Base-by-base conservation (phyloP, 2,329 filamentous ascomycete species). In the Trichophyton benhamiae region DNA sequence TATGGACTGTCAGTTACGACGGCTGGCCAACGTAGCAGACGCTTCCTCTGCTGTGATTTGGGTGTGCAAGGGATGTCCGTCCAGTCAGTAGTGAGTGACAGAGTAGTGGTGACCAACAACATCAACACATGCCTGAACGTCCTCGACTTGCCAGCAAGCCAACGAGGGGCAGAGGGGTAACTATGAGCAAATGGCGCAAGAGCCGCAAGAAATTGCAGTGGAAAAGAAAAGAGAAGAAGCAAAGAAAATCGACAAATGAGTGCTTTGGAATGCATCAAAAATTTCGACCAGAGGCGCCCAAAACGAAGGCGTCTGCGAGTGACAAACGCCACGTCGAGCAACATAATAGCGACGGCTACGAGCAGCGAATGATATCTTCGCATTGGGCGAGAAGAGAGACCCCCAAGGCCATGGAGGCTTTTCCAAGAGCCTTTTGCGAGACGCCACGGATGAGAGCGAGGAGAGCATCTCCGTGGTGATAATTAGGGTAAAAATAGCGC, bases 1-100 rank as follows among this genome's bases (percentile, higher is more conserved):
- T 44, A 44, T 44, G 41, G 41, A 44, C 41, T n/a, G 41, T n/a
- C 82, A 13, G 90, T 95, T 1, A 84, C 85, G 62, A 90, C 90
- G 66, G 83, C 95, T 61, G 86, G 81, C 66, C n/a, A 44, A n/a
- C n/a, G n/a, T 44, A 44, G 4, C 15, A n/a, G 15, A 44, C 41
- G 9, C 38, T n/a, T n/a, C 41, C n/a, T n/a, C 4, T 44, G 11
- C 41, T 17, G n/a, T 44, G 41, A n/a, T n/a, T 44, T 38, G 33
- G 13, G 33, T 9, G n/a, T 17, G 11, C n/a, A 44, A 44, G 41
- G 11, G 7, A 17, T 44, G 41, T 6, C 38, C 27, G 6, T n/a
- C 38, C 15, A 42, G 38, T 6, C 13, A 42, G 38, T 6, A 42
- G 20, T 20, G 20, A 20, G 20, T 20, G 20, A 20, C 20, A 20